Evolutionary conservation across 495 filamentous ascomycete species (phyloP).

Genomic region (Chaetomium tenue): DNA sequence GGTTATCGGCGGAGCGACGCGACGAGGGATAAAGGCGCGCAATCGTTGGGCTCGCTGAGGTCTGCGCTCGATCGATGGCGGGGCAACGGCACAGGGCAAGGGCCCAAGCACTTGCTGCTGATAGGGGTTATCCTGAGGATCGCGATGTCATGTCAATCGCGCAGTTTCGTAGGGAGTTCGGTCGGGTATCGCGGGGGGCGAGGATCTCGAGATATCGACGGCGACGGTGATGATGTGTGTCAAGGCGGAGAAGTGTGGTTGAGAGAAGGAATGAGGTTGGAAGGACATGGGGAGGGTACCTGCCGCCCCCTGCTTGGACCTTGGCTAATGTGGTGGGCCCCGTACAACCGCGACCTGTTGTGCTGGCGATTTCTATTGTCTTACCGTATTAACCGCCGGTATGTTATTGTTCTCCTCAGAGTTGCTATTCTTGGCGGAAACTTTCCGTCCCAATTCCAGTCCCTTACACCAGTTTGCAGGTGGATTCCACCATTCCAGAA

Average conservation of each 20-base stretch:
- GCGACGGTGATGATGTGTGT: slow-evolving; percentile 7
- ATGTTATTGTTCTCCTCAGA: background rate
- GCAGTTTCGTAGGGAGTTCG: background rate
- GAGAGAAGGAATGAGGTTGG: slow-evolving; percentile 21
- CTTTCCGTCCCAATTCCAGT: background rate
- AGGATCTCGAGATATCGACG: background rate
- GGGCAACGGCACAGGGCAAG: slow-evolving; percentile 14
- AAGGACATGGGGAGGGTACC: slow-evolving; percentile 14
- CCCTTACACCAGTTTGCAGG: background rate
- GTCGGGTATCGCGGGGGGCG: background rate
- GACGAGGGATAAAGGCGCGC: slow-evolving; percentile 2
- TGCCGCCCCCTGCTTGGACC: slow-evolving; percentile 4
- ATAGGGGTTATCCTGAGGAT: background rate
- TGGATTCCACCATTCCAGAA: slow-evolving; percentile 1
- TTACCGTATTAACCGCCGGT: background rate
- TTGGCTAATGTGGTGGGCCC: slow-evolving; percentile 5
- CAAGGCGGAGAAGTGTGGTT: slow-evolving; percentile 12
- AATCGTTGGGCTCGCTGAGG: background rate
- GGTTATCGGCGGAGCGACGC: slow-evolving; percentile 1
- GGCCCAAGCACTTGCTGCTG: background rate
- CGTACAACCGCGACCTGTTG: slow-evolving; percentile 6
- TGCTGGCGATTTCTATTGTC: background rate
- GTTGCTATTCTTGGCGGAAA: background rate
- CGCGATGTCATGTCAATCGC: slow-evolving; percentile 4
- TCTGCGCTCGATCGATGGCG: slow-evolving; percentile 10